A percentile compares a stretch with the other conserved stretches of the same genome.
These are phyloP conservation scores for Aspergillus hiratsukae DNA, from an alignment of 2,329 filamentous ascomycete genomes.

Conservation along the genomic window DNA sequence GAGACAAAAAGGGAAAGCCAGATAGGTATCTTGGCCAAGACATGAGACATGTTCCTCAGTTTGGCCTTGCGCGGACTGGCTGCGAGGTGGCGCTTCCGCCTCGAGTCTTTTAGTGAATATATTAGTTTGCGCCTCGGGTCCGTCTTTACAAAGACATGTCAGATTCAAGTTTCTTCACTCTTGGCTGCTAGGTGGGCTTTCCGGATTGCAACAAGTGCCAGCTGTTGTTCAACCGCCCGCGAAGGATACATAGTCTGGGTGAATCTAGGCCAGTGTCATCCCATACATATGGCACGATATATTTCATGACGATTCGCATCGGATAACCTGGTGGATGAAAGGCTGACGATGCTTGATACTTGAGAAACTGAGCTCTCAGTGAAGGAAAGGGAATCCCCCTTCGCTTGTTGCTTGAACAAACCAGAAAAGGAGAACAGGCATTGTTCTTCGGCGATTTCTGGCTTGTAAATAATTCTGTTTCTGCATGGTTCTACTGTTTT, in stretches of 20 bases:
- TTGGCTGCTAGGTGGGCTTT: background rate
- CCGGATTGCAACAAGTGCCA: background rate
- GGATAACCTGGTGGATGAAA: background rate
- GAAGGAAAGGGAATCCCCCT: background rate
- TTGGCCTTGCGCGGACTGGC: background rate
- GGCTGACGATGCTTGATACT: background rate
- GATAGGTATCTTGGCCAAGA: constrained; percentile 2
- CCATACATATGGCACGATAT: constrained; percentile 4
- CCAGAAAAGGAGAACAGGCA: background rate
- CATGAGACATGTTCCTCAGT: constrained; percentile 3
- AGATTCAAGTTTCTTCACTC: background rate
- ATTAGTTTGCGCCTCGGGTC: too few relatives aligned
- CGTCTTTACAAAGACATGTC: background rate
- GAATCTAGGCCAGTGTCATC: background rate
- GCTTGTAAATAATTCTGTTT: background rate
- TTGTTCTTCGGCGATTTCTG: background rate
- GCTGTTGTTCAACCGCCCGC: background rate
- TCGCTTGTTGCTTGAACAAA: background rate
- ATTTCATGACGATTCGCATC: background rate
- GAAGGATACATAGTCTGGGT: background rate
- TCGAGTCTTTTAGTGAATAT: background rate
- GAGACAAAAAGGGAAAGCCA: constrained; percentile 9
- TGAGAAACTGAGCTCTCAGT: background rate
- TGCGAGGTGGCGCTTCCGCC: background rate
- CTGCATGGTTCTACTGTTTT: constrained; percentile 3